Evolutionary conservation across 768 basidiomycete genomes (phyloP).

Genomic region (Filobasidium wieringae): DNA sequence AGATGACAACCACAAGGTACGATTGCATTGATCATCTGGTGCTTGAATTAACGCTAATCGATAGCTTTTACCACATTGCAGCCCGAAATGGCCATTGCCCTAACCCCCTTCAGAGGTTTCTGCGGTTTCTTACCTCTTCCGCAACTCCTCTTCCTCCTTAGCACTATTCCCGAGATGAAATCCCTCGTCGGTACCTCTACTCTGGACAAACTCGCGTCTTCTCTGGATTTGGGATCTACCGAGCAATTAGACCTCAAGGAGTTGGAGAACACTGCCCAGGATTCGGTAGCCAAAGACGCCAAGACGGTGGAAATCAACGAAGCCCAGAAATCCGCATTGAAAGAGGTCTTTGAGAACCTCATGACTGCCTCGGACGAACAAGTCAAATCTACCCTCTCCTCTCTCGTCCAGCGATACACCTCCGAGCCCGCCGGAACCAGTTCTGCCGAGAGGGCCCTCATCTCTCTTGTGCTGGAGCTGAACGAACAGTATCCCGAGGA

Average conservation of each 20-base stretch:
- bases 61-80: constrained; percentile 7
- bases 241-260: constrained; percentile 34
- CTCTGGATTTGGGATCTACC: constrained; percentile 47
- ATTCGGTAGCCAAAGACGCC: not conserved
- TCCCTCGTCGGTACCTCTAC: constrained; percentile 50
- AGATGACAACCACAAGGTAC: constrained; percentile 81
- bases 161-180: constrained; percentile 61
- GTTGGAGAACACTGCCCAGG: constrained; percentile 14
- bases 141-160: constrained; percentile 57
- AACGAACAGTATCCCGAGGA: constrained; percentile 74
- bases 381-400: constrained; percentile 49
- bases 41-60: not conserved
- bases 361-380: constrained; percentile 55
- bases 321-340: constrained; percentile 53
- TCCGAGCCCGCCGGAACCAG: constrained; percentile 18
- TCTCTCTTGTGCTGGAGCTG: constrained; percentile 47
- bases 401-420: constrained; percentile 54
- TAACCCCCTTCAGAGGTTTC: constrained; percentile 78
- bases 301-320: constrained; percentile 32
- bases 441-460: constrained; percentile 32
- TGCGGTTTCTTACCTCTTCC: constrained; percentile 83
- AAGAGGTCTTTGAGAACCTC: constrained; percentile 62
- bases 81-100: constrained; percentile 96
- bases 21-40: not conserved
- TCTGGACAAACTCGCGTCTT: constrained; percentile 45